A percentile compares a stretch with the other conserved stretches of the same genome.
phyloP scores from a whole-genome alignment of 306 rosid species.

The Delonix regia region DNA sequence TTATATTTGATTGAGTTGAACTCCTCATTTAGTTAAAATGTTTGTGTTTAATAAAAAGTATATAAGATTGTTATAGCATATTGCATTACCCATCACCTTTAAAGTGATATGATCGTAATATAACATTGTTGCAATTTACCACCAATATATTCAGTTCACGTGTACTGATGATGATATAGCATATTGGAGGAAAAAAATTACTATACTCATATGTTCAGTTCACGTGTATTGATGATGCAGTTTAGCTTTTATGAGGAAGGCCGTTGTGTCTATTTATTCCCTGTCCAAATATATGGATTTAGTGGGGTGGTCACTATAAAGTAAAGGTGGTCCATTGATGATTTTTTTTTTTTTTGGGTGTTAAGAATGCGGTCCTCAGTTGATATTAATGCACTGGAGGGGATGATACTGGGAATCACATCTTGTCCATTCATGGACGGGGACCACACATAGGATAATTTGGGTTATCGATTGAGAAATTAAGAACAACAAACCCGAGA shows the following conservation, averaged over 20 bases:
- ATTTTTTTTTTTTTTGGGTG: neutral
- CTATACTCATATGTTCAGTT: neutral
- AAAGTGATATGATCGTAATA: no score
- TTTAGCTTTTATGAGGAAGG: constrained; percentile 10
- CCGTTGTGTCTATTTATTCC: constrained; percentile 22
- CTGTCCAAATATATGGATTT: constrained; percentile 30
- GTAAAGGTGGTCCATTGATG: constrained; percentile 41
- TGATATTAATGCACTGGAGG: neutral
- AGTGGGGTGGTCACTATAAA: constrained; percentile 9
- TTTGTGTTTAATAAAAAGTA: no score
- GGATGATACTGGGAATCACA: neutral
- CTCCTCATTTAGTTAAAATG: no score
- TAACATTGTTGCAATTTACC: constrained; percentile 53
- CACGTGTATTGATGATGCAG: constrained; percentile 26
- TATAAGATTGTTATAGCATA: no score
- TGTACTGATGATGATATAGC: no score
- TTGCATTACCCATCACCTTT: no score
- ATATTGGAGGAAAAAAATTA: constrained; percentile 13
- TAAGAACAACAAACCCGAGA: neutral
- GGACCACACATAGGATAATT: neutral
- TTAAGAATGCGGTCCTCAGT: constrained; percentile 14
- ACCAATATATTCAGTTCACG: constrained; percentile 38
- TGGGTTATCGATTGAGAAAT: neutral
- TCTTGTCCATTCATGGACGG: neutral
- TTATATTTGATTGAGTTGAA: no score